Base-by-base conservation (phyloP, 345 rosid genomes). In the Bruguiera sexangula region DNA sequence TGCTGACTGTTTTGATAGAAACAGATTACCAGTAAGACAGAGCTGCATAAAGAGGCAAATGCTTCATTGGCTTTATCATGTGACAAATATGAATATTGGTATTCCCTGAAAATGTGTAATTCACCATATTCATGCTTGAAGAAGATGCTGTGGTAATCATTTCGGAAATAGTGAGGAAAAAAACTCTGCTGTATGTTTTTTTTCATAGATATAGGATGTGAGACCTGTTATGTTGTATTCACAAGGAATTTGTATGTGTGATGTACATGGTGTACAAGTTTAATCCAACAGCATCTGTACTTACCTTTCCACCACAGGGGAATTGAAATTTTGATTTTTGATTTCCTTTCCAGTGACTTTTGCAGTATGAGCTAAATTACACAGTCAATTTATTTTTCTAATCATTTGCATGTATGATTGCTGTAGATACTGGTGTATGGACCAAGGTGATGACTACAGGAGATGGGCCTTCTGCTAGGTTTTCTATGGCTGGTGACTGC, bases 391-490 rank as follows among this genome's bases (percentile, higher is more conserved):
- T 69, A 26, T 70, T 21, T 19, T 50, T 31, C 43, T 43, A 34
- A 50, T 67, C 31, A 60, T 73, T 18, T 39, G 37, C 43, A 57
- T 74, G 46, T 43, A 29, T 65, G 21, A 43, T 53, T 27, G 34
- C 11, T 80, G 81, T 85, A 96, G 99, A 96, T 59, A 76, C 89
- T 46, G 92, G 92, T 51, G 24, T 87, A 20, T 96, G 98, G 98
- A 89, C 95, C 31, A 87, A 82, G 74, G 82, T 87, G 75, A 78
- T 82, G 37, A 85, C 99, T 60, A 75, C 73, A 2, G 94, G 96
- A 52, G 87, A 85, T 75, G 95, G 94, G 46, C 99, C 99, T 67
- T 90, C 91, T 69, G 90, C 99, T 32, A 96, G 97, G 81, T 96
- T 96, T 81, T 92, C 99, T 63, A 84, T 90, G 48, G 86, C 96